phyloP scores from a whole-genome alignment of 257 asterid species.

The Lavandula angustifolia region DNA sequence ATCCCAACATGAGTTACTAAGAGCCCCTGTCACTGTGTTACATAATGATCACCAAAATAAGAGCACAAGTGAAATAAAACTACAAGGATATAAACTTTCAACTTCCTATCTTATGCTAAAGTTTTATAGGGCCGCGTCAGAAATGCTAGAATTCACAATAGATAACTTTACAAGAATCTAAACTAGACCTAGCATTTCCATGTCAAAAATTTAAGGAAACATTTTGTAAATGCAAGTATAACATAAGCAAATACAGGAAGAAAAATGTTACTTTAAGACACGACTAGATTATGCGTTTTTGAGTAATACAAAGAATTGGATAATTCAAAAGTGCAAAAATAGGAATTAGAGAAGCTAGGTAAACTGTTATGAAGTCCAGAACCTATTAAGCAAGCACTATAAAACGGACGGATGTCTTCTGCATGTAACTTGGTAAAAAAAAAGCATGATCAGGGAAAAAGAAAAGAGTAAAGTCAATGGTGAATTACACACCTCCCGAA shows the following conservation, averaged over 20 bases:
- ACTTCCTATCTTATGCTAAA: not conserved
- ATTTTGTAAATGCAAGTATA: not conserved
- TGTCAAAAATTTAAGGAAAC: slow-evolving; percentile 7
- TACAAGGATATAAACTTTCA: not conserved
- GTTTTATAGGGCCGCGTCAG: not conserved
- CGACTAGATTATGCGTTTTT: not conserved
- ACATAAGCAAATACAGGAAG: not conserved
- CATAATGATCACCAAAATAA: not conserved
- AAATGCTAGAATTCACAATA: not conserved
- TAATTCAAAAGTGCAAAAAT: slow-evolving; percentile 14
- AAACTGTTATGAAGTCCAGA: slow-evolving; percentile 5
- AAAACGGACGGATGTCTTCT: slow-evolving; percentile 16
- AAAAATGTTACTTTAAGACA: not conserved
- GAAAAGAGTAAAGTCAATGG: slow-evolving; percentile 17
- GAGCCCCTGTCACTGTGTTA: not conserved
- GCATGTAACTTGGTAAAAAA: slow-evolving; percentile 4
- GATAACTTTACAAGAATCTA: not conserved
- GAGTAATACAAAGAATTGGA: not conserved
- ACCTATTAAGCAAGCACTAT: not conserved
- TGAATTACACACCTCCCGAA: slow-evolving; percentile 69
- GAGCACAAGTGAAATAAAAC: not conserved
- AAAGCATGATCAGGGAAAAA: slow-evolving; percentile 14
- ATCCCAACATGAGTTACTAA: not conserved
- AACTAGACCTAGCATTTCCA: not conserved
- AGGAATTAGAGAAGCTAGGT: slow-evolving; percentile 16